Percentiles rank a stretch among this genome's conserved stretches.
These are phyloP conservation scores for Sphaerulina vaccinii DNA, from an alignment of 2,329 filamentous ascomycete species.

Conservation along the genomic window DNA sequence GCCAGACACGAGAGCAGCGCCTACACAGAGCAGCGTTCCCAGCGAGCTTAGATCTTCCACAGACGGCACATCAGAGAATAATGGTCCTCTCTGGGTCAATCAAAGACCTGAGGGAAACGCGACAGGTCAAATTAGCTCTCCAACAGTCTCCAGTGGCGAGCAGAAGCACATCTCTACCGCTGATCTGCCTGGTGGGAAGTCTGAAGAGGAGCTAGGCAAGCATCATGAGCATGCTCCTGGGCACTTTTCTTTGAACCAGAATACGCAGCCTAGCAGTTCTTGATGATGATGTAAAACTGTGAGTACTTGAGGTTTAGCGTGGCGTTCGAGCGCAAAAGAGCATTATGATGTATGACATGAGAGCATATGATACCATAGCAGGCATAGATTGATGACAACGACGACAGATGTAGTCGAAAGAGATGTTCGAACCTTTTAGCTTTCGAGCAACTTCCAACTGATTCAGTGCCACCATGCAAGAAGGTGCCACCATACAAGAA, in stretches of 20 bases:
- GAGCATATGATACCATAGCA: too few species aligned
- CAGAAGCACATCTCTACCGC: constrained; percentile 38
- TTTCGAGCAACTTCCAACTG: too few species aligned
- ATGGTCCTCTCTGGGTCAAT: constrained; percentile 16
- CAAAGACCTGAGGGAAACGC: constrained; percentile 2
- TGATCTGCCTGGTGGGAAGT: constrained; percentile 45
- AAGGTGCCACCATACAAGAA: too few species aligned
- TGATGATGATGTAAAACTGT: neutral
- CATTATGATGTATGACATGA: too few species aligned
- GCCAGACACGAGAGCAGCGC: neutral
- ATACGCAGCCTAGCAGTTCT: constrained; percentile 15
- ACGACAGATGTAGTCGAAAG: too few species aligned
- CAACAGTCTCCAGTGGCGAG: constrained; percentile 19
- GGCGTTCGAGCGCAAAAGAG: too few species aligned
- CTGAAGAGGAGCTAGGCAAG: constrained; percentile 41
- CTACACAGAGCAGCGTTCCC: neutral
- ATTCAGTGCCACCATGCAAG: too few species aligned
- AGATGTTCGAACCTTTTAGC: too few species aligned
- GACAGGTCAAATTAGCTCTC: constrained; percentile 26
- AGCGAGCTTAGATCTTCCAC: constrained; percentile 21
- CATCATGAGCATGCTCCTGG: constrained; percentile 18
- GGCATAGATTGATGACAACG: too few species aligned
- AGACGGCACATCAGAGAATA: constrained; percentile 29
- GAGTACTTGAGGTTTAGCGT: too few species aligned
- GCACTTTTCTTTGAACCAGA: constrained; percentile 17